phyloP scores from a whole-genome alignment of 2,329 filamentous ascomycete genomes.

The Exophiala mesophila region DNA sequence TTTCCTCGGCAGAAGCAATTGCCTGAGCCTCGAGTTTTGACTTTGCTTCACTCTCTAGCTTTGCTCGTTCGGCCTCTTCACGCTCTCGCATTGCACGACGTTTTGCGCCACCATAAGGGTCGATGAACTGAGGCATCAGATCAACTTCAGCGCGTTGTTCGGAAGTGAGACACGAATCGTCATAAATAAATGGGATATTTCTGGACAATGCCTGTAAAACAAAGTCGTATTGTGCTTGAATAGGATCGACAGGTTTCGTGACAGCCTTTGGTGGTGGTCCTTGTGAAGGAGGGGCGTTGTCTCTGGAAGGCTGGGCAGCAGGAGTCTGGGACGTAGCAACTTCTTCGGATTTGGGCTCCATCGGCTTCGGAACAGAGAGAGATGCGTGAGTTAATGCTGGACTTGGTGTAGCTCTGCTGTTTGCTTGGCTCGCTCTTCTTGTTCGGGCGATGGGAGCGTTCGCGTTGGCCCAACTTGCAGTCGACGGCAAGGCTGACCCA shows the following conservation, averaged over 20 bases:
- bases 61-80: slow-evolving; percentile 55
- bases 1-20: slow-evolving; percentile 27
- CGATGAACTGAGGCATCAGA: slow-evolving; percentile 72
- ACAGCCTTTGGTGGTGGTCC: slow-evolving; percentile 22
- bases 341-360: slow-evolving; percentile 29
- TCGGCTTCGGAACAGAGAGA: slow-evolving; percentile 35
- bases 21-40: slow-evolving; percentile 46
- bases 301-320: slow-evolving; percentile 6
- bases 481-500: slow-evolving; percentile 83
- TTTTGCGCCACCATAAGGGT: slow-evolving; percentile 74
- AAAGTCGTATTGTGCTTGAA: slow-evolving; percentile 31
- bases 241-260: slow-evolving; percentile 23
- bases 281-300: slow-evolving; percentile 5
- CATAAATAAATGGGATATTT: slow-evolving; percentile 53
- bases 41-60: slow-evolving; percentile 52
- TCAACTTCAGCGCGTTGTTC: slow-evolving; percentile 50
- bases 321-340: slow-evolving; percentile 8
- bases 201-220: slow-evolving; percentile 44
- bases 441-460: slow-evolving; percentile 60
- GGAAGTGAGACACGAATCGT: slow-evolving; percentile 39
- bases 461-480: slow-evolving; percentile 83
- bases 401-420: slow-evolving; percentile 75
- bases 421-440: slow-evolving; percentile 68
- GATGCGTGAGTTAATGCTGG: slow-evolving; percentile 58
- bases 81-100: slow-evolving; percentile 71